Conservation (phyloP, 257 asterid species). For the Ilex aquifolium region DNA sequence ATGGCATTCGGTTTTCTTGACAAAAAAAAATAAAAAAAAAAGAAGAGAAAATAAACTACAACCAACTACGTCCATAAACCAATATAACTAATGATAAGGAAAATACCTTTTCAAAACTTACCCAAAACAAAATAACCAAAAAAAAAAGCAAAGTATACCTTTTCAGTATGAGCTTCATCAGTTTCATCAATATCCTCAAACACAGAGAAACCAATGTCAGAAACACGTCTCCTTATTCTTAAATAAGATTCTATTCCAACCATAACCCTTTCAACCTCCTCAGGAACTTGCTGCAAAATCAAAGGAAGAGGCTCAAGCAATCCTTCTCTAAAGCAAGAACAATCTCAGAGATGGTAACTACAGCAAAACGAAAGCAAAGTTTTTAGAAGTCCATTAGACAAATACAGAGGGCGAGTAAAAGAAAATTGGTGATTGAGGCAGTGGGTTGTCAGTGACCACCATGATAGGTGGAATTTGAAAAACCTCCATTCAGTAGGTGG, state of each 20-base stretch:
- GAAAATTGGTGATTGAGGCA: too few relatives aligned
- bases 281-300: slow-evolving; percentile 85
- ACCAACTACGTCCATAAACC: too few relatives aligned
- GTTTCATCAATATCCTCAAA: slow-evolving; percentile 56
- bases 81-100: too few relatives aligned
- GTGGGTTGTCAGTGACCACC: too few relatives aligned
- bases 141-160: slow-evolving; percentile 37
- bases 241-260: slow-evolving; percentile 89
- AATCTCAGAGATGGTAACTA: not conserved
- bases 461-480: too few relatives aligned
- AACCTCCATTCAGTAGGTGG: not conserved
- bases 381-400: not conserved
- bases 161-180: slow-evolving; percentile 43
- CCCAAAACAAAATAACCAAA: not conserved
- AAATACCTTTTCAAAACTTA: too few relatives aligned
- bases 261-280: slow-evolving; percentile 94
- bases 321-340: slow-evolving; percentile 13
- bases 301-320: slow-evolving; percentile 17
- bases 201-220: slow-evolving; percentile 65
- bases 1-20: too few relatives aligned
- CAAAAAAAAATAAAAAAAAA: too few relatives aligned
- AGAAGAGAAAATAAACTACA: too few relatives aligned
- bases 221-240: slow-evolving; percentile 83
- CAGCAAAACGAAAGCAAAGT: too few relatives aligned
- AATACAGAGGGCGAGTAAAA: not conserved